These are phyloP conservation scores for Taxillus chinensis DNA, from an alignment of 164 flowering plant genomes.

Conservation along the genomic window DNA sequence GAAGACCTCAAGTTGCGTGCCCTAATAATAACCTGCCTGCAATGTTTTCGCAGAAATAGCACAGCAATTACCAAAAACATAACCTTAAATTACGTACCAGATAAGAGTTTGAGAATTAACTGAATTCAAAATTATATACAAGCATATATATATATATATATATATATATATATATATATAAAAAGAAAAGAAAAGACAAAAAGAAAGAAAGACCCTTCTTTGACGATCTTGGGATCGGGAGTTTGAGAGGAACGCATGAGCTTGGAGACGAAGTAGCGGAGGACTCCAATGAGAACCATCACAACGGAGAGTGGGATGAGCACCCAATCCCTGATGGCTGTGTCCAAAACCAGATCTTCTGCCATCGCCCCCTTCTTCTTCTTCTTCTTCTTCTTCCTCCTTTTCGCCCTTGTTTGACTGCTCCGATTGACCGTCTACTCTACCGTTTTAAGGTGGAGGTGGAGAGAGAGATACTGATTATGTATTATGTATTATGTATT, in stretches of 20 bases:
- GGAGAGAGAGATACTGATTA: not conserved
- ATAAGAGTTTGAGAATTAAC: too few relatives aligned
- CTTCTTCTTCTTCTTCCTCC: not conserved
- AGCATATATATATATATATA: too few relatives aligned
- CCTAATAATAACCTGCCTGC: constrained; percentile 79
- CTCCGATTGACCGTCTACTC: not conserved
- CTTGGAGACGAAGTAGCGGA: constrained; percentile 88
- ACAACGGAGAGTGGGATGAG: constrained; percentile 88
- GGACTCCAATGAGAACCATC: constrained; percentile 89
- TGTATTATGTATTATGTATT: too few relatives aligned
- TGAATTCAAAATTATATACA: too few relatives aligned
- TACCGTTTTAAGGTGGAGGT: not conserved
- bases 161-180: too few relatives aligned
- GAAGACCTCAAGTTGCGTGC: constrained; percentile 73
- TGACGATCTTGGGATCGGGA: constrained; percentile 79
- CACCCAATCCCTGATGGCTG: constrained; percentile 98
- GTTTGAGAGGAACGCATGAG: constrained; percentile 72
- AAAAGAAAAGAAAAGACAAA: too few relatives aligned
- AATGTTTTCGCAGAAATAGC: not conserved
- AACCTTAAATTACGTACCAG: too few relatives aligned
- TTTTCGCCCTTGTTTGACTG: not conserved
- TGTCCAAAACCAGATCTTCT: constrained; percentile 91
- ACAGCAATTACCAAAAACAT: too few relatives aligned
- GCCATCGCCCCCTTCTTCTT: constrained; percentile 38
- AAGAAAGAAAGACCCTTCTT: constrained; percentile 52